Evolutionary conservation across 495 filamentous ascomycete genomes (phyloP).

Genomic region (Penicillium mononematosum): DNA sequence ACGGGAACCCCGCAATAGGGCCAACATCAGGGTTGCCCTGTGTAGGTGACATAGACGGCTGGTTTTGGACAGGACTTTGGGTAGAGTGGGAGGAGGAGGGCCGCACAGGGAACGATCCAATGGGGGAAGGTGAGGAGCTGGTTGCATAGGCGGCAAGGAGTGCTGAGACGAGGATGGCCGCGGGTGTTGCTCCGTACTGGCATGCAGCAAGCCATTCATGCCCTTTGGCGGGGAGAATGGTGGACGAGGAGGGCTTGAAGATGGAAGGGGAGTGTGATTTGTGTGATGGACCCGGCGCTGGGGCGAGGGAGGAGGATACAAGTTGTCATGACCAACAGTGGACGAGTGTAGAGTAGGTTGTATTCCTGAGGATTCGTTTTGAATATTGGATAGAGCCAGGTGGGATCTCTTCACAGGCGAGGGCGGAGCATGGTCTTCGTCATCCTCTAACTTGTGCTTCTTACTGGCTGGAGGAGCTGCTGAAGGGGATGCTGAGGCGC

Average conservation of each 20-base stretch:
- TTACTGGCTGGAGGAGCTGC: conserved; percentile 22
- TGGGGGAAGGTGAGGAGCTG: conserved; percentile 33
- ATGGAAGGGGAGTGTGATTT: conserved; percentile 23
- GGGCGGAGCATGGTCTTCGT: conserved; percentile 18
- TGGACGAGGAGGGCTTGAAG: conserved; percentile 37
- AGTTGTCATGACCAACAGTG: conserved; percentile 26
- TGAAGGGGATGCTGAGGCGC: conserved; percentile 51
- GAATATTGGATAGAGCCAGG: conserved; percentile 19
- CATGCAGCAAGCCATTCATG: conserved; percentile 27
- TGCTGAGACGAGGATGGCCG: conserved; percentile 30
- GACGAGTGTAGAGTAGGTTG: conserved; percentile 27
- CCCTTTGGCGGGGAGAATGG: conserved; percentile 43
- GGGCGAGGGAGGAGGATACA: conserved; percentile 40
- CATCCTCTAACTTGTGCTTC: conserved; percentile 30
- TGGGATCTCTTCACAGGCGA: conserved; percentile 38
- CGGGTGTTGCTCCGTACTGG: conserved; percentile 25
- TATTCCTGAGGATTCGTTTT: conserved; percentile 22
- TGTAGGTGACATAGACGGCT: conserved; percentile 51
- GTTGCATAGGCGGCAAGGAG: conserved; percentile 33
- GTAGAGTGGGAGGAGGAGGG: conserved; percentile 49
- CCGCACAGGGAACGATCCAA: conserved; percentile 39
- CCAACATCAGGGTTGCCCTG: conserved; percentile 50
- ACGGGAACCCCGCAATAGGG: conserved; percentile 46
- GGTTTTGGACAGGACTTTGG: conserved; percentile 43
- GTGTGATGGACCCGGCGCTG: conserved; percentile 39